These are phyloP conservation scores for Talaromyces liani DNA, from an alignment of 495 filamentous ascomycete species.

Conservation along the genomic window DNA sequence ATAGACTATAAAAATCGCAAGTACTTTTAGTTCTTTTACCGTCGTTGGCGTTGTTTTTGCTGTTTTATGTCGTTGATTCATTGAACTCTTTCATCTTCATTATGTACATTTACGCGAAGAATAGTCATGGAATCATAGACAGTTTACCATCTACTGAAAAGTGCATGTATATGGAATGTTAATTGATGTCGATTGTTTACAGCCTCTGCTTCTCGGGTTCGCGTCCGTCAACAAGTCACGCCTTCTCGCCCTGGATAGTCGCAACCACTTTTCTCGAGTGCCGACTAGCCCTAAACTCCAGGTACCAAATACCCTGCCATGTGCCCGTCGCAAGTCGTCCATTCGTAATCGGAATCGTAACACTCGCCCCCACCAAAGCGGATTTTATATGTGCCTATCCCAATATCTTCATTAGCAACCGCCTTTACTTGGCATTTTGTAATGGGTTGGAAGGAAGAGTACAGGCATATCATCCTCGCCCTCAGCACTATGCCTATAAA, in stretches of 20 bases:
- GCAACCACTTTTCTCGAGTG: conserved; percentile 80
- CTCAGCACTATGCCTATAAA: conserved; percentile 88
- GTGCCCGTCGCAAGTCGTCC: conserved; percentile 67
- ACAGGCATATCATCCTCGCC: conserved; percentile 88
- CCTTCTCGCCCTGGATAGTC: conserved; percentile 90
- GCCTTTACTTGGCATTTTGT: no score
- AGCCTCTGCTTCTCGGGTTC: background rate
- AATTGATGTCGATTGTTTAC: background rate
- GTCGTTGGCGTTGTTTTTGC: conserved; percentile 34
- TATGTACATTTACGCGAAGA: conserved; percentile 10
- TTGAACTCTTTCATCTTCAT: background rate
- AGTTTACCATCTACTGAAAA: background rate
- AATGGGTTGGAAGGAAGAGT: no score
- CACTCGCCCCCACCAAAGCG: conserved; percentile 76
- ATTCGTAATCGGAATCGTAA: conserved; percentile 83
- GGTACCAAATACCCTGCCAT: conserved; percentile 84
- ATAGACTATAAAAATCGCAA: conserved; percentile 26
- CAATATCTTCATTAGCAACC: conserved; percentile 7
- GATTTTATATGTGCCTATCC: conserved; percentile 82
- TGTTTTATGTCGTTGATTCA: conserved; percentile 10
- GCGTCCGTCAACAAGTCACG: conserved; percentile 22
- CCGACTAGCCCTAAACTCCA: conserved; percentile 76
- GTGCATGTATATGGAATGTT: background rate
- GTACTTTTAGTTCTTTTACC: background rate
- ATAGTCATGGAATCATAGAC: conserved; percentile 4